These are phyloP conservation scores for Kodamaea jinghongensis DNA, from an alignment of 805 yeast species.

Conservation along the genomic window DNA sequence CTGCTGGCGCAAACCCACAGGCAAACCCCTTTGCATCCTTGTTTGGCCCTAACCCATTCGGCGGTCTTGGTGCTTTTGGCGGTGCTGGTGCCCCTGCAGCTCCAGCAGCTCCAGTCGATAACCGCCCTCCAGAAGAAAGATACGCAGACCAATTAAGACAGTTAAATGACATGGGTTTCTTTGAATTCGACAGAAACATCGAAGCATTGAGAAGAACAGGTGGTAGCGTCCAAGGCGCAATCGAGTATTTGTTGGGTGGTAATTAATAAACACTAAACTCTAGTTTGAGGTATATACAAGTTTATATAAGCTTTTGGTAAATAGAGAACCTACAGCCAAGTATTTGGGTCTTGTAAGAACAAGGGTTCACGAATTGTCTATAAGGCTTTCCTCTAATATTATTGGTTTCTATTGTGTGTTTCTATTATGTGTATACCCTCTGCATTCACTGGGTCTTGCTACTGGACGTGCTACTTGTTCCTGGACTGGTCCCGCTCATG, in stretches of 20 bases:
- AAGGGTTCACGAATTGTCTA: too few species aligned
- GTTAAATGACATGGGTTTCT: slow-evolving; percentile 60
- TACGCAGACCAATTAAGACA: slow-evolving; percentile 44
- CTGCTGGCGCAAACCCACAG: slow-evolving; percentile 16
- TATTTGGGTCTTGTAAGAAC: too few species aligned
- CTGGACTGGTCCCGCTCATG: too few species aligned
- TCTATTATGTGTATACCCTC: too few species aligned
- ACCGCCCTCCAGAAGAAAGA: slow-evolving; percentile 46
- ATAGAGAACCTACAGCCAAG: too few species aligned
- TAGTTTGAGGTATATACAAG: too few species aligned
- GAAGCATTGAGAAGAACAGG: slow-evolving; percentile 92
- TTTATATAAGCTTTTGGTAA: too few species aligned
- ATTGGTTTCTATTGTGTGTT: too few species aligned
- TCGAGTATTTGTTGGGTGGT: slow-evolving; percentile 68
- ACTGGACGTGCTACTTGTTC: too few species aligned
- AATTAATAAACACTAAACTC: too few species aligned
- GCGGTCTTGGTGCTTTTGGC: slow-evolving; percentile 43
- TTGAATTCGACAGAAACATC: slow-evolving; percentile 88
- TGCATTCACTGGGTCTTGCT: too few species aligned
- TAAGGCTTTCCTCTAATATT: too few species aligned
- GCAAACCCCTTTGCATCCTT: slow-evolving; percentile 41
- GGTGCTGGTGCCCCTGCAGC: slow-evolving; percentile 22
- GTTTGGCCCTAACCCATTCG: slow-evolving; percentile 51
- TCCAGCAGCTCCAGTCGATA: slow-evolving; percentile 35
- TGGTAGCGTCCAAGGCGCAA: slow-evolving; percentile 96